A percentile compares a stretch with the other conserved stretches of the same genome.
These are phyloP conservation scores for Sugiyamaella pinicola DNA, from an alignment of 1,139 yeast species.

Conservation along the genomic window DNA sequence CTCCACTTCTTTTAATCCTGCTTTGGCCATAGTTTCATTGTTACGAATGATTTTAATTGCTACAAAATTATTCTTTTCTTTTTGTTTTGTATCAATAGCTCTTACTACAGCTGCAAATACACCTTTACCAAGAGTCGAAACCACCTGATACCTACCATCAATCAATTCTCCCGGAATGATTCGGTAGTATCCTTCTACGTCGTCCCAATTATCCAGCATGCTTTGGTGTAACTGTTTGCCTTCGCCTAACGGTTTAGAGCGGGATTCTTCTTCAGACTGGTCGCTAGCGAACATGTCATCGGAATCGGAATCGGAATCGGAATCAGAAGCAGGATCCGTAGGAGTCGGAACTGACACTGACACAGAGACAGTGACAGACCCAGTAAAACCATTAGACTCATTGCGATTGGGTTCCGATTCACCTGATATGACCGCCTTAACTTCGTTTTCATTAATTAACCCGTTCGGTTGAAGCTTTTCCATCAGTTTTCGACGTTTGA, in stretches of 20 bases:
- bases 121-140: constrained; percentile 90
- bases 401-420: neutral
- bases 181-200: constrained; percentile 83
- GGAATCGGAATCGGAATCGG: constrained; percentile 17
- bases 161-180: constrained; percentile 69
- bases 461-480: constrained; percentile 14
- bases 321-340: too few species aligned
- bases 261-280: neutral
- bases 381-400: neutral
- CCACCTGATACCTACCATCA: constrained; percentile 69
- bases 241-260: neutral
- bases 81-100: constrained; percentile 29
- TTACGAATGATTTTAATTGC: constrained; percentile 76
- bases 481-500: constrained; percentile 41
- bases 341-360: neutral
- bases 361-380: neutral
- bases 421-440: neutral
- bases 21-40: constrained; percentile 48
- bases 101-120: constrained; percentile 49
- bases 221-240: constrained; percentile 33
- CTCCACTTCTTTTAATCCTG: constrained; percentile 80
- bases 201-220: constrained; percentile 48
- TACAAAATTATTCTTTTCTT: constrained; percentile 49
- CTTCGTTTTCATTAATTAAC: neutral
- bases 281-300: constrained; percentile 22